Percentiles rank a stretch among this genome's conserved stretches.
Evolutionary conservation across 345 rosid species (phyloP).

Genomic region (Ceriops zippeliana): DNA sequence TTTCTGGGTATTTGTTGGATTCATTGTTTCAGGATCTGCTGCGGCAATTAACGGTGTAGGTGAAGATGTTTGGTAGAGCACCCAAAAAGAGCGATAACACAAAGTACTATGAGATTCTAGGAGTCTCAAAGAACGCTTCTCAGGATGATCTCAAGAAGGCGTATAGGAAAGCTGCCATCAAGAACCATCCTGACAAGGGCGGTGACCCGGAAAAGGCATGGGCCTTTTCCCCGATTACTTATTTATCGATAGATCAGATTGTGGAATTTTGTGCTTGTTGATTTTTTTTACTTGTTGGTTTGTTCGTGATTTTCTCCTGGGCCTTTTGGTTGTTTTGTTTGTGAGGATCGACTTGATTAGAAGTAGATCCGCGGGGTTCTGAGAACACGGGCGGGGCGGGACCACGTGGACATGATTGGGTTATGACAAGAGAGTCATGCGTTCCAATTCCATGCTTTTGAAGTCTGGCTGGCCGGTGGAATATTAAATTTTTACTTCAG

Average conservation of each 20-base stretch:
- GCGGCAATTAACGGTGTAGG: not conserved
- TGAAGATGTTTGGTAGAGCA: conserved; percentile 56
- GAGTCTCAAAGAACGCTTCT: conserved; percentile 47
- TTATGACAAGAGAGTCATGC: no score
- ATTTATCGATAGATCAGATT: not conserved
- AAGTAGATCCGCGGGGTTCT: conserved; percentile 3
- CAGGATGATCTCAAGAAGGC: conserved; percentile 72
- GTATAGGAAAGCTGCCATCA: conserved; percentile 63
- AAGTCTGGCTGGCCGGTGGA: no score
- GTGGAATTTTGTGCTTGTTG: not conserved
- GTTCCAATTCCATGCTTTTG: no score
- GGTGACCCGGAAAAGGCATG: conserved; percentile 68
- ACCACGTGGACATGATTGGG: no score
- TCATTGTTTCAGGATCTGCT: not conserved
- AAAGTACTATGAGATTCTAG: conserved; percentile 60
- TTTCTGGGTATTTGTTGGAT: not conserved
- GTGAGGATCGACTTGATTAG: not conserved
- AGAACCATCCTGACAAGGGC: conserved; percentile 74
- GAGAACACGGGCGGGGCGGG: not conserved
- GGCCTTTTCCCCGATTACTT: not conserved
- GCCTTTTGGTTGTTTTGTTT: not conserved
- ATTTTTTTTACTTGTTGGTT: not conserved
- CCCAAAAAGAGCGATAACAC: conserved; percentile 69
- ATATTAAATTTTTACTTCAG: no score
- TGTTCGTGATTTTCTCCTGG: not conserved